Percentiles rank a stretch among this genome's conserved stretches.
phyloP scores from a whole-genome alignment of 164 flowering plant species.

The Kalanchoe fedtschenkoi region DNA sequence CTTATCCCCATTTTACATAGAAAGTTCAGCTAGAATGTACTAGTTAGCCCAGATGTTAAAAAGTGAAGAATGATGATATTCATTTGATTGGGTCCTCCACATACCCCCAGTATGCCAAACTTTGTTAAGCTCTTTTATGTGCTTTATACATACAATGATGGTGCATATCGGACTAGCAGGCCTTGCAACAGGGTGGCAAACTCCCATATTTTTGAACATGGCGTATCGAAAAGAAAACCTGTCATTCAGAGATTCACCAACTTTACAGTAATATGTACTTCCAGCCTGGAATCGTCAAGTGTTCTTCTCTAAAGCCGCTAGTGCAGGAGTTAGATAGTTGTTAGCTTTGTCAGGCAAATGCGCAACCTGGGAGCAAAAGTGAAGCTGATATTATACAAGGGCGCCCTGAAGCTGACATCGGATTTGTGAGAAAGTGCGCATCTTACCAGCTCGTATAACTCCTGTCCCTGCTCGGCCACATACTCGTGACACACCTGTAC shows the following conservation, averaged over 20 bases:
- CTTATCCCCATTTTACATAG: too few relatives aligned
- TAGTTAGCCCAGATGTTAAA: too few relatives aligned
- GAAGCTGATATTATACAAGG: background rate
- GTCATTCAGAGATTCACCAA: background rate
- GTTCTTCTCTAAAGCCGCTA: conserved; percentile 82
- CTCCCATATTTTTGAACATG: background rate
- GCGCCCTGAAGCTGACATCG: background rate
- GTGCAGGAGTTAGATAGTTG: conserved; percentile 83
- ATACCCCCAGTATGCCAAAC: too few relatives aligned
- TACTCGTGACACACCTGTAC: conserved; percentile 87
- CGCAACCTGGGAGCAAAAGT: conserved; percentile 57
- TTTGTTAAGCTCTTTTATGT: background rate
- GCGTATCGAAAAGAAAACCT: background rate
- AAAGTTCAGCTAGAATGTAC: too few relatives aligned
- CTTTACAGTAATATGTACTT: background rate
- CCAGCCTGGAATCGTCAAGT: conserved; percentile 30
- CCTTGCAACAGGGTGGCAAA: background rate
- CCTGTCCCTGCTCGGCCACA: conserved; percentile 80
- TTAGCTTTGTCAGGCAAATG: conserved; percentile 97
- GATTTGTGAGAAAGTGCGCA: too few relatives aligned
- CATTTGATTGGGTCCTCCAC: too few relatives aligned
- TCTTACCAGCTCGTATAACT: conserved; percentile 89
- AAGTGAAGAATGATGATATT: too few relatives aligned
- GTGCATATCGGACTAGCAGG: background rate
- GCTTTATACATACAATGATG: background rate